Conservation (phyloP, 2,329 filamentous ascomycete genomes). For the Phymatotrichopsis omnivora region DNA sequence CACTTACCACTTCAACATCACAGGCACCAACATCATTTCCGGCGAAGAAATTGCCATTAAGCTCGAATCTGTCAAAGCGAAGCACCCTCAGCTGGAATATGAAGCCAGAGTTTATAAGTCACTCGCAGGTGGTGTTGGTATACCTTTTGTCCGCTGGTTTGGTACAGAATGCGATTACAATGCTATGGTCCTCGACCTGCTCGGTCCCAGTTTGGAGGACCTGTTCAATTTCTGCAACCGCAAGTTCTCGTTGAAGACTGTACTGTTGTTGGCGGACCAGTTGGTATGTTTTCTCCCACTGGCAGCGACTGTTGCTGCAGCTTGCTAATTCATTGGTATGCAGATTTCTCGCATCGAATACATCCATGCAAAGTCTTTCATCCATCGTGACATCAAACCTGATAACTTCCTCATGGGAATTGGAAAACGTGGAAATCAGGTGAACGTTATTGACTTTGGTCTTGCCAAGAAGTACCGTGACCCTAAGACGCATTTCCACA, state of each 20-base stretch:
- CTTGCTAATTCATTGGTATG: neutral
- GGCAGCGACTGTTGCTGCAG: neutral
- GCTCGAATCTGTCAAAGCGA: constrained; percentile 98
- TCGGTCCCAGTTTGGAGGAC: constrained; percentile 91
- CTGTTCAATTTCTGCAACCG: constrained; percentile 99
- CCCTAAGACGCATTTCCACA: constrained; percentile 99
- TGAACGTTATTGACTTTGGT: constrained; percentile 99
- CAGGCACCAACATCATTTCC: constrained; percentile 97
- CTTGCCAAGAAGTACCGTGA: constrained; percentile 99
- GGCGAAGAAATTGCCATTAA: constrained; percentile 99
- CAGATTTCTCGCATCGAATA: constrained; percentile 90
- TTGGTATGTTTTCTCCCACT: constrained; percentile 33
- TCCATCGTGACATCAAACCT: constrained; percentile 99
- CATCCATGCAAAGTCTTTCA: constrained; percentile 99
- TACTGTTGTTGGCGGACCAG: constrained; percentile 90
- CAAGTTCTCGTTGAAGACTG: constrained; percentile 98
- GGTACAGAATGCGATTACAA: constrained; percentile 99
- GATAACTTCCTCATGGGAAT: constrained; percentile 79
- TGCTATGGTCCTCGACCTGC: constrained; percentile 96
- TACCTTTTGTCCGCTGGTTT: constrained; percentile 98
- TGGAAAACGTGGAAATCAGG: constrained; percentile 97
- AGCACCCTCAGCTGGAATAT: constrained; percentile 98
- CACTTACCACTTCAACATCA: too few relatives aligned
- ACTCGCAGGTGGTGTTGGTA: constrained; percentile 91
- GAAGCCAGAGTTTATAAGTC: constrained; percentile 85